phyloP scores from a whole-genome alignment of 129 eudicot species.

The Tanacetum coccineum region DNA sequence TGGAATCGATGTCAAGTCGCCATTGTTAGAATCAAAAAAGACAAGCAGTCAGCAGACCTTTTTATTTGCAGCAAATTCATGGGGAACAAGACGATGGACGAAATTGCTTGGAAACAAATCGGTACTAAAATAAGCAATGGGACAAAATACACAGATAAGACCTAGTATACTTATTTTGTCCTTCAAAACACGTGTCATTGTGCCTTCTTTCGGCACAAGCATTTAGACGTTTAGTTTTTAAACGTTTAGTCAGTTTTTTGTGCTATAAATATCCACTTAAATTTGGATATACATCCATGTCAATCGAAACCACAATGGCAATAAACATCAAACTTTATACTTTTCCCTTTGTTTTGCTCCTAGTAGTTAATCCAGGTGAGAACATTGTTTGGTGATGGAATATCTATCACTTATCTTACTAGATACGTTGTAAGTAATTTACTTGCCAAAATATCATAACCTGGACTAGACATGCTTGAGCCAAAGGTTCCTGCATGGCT shows the following conservation, averaged over 20 bases:
- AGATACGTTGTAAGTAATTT: neutral
- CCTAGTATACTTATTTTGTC: too few species aligned
- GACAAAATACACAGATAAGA: neutral
- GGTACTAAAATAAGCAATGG: neutral
- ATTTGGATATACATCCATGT: neutral
- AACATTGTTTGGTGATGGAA: neutral
- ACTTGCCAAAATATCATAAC: neutral
- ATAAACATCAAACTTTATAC: neutral
- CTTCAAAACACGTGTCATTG: too few species aligned
- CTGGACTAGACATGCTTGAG: too few species aligned
- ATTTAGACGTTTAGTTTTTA: too few species aligned
- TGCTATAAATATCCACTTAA: neutral
- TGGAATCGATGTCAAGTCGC: neutral
- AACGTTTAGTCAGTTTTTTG: neutral
- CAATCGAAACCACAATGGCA: neutral
- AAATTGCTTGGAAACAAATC: neutral
- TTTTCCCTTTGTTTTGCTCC: slow-evolving; percentile 7
- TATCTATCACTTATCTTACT: neutral
- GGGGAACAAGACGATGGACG: neutral
- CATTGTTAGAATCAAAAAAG: neutral
- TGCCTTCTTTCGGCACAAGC: too few species aligned
- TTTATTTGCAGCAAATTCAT: neutral
- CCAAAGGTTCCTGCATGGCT: too few species aligned
- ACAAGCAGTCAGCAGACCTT: too few species aligned
- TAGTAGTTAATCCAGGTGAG: slow-evolving; percentile 13